Conservation (phyloP, 768 basidiomycete genomes). For the Russula griseocarnosa region DNA sequence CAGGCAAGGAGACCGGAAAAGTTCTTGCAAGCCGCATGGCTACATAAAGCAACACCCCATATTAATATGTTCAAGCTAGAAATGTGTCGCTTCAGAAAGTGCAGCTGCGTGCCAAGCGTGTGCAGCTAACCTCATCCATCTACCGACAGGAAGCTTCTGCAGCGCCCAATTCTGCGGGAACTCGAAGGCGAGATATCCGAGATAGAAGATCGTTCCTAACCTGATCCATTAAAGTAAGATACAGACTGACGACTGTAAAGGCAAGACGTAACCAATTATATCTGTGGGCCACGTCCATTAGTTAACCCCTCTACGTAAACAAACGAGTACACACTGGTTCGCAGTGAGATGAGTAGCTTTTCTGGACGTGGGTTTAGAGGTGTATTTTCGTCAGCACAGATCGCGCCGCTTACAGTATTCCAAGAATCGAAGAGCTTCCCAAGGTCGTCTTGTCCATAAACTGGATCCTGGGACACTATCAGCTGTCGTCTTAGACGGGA, state of each 20-base stretch:
- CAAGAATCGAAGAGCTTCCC: constrained; percentile 63
- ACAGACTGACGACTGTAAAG: neutral
- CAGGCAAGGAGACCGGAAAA: constrained; percentile 62
- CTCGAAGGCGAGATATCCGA: constrained; percentile 66
- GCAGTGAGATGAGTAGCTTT: constrained; percentile 58
- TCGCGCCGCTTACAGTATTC: constrained; percentile 49
- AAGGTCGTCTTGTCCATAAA: constrained; percentile 77
- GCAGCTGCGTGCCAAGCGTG: neutral
- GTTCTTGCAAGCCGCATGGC: constrained; percentile 67
- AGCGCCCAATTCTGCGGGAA: constrained; percentile 71
- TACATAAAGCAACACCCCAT: constrained; percentile 58
- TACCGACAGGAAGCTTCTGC: constrained; percentile 70
- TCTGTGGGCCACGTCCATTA: constrained; percentile 35
- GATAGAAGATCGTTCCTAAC: constrained; percentile 73
- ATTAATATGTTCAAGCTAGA: constrained; percentile 58
- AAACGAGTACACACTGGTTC: constrained; percentile 47
- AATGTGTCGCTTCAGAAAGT: neutral
- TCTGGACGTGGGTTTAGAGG: constrained; percentile 35
- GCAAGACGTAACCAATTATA: constrained; percentile 54
- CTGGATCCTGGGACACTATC: constrained; percentile 51
- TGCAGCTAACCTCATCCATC: constrained; percentile 66
- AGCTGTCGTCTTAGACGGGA: neutral
- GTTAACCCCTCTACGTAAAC: neutral
- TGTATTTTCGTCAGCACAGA: neutral
- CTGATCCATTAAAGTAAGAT: constrained; percentile 33